Evolutionary conservation across 2,329 filamentous ascomycete species (phyloP), one percentile per base, ranked within the genome.

Genomic region (Penicillium sclerotigenum): DNA sequence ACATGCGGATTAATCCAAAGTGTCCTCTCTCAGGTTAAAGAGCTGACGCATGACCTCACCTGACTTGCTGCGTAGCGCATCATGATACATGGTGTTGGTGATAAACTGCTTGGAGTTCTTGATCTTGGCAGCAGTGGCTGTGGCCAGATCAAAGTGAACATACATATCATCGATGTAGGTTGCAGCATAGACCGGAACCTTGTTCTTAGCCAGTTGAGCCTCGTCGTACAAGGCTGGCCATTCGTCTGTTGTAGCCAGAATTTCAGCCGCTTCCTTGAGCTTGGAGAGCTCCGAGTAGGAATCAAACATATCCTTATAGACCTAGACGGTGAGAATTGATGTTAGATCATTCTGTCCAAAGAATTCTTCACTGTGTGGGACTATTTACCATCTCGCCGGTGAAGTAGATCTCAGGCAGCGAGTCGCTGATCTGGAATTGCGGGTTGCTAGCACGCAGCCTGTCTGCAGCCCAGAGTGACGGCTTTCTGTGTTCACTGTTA

Each of bases 151-250:
- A 63, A 84, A 89, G 68, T 95, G 89, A 29, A 97, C 92, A 67
- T 95, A 97, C 89, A 97, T 94, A 70, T 96, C 91, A 60, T 96
- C 88, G 5, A 90, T 72, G 65, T 89, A 97, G 2, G 85, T 88
- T 0, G 89, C 90, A 1, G 91, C 88, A 68, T 94, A 97, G 0
- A 96, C 85, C 0, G 93, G 92, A 0, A 97, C 90, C 56, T 86
- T 80, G 66, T 97, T 97, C 65, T 81, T 83, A 18, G 80, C 81
- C 46, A 97, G 79, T 72, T 89, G 87, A 51, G 83, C 82, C 59
- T 84, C 78, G 67, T 96, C 84, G 71, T 96, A 97, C 5, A 97
- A 79, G 0, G 79, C 75, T 2, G 87, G 83, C 92, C 93, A 97
- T 59, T 87, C 81, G 5, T 81, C 73, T 42, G 83, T 82, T 0